A percentile compares a stretch with the other conserved stretches of the same genome.
Conservation (phyloP, 106 monocot species). For the Apostasia ramifera region DNA sequence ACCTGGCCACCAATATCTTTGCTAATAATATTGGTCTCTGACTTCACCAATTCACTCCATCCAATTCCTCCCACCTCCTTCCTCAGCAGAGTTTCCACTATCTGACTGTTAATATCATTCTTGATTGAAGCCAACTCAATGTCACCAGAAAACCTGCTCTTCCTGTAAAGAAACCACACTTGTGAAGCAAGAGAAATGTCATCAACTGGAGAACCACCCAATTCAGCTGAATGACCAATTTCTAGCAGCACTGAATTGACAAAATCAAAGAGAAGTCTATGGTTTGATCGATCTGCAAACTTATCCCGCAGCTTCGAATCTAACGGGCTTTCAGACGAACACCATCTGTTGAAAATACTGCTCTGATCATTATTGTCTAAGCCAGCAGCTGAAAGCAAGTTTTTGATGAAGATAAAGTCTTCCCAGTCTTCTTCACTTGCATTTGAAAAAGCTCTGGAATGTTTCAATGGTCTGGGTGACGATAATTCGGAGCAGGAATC, state of each 20-base stretch:
- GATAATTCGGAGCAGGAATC: slow-evolving; percentile 17
- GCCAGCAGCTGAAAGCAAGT: slow-evolving; percentile 39
- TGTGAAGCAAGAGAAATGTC: slow-evolving; percentile 2
- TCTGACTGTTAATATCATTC: slow-evolving; percentile 6
- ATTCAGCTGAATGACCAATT: slow-evolving; percentile 3
- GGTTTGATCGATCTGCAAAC: slow-evolving; percentile 36
- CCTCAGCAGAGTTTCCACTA: slow-evolving; percentile 31
- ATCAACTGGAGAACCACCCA: background rate
- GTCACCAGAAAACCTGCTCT: slow-evolving; percentile 6
- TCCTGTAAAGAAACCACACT: slow-evolving; percentile 20
- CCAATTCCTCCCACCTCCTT: slow-evolving; percentile 30
- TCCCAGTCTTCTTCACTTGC: slow-evolving; percentile 41
- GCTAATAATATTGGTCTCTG: slow-evolving; percentile 22
- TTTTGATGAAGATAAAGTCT: slow-evolving; percentile 30
- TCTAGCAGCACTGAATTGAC: slow-evolving; percentile 34
- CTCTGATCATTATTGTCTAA: slow-evolving; percentile 19
- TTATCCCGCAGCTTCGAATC: slow-evolving; percentile 36
- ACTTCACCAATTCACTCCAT: slow-evolving; percentile 24
- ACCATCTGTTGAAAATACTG: slow-evolving; percentile 32
- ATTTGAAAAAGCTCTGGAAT: slow-evolving; percentile 19
- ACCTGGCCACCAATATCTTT: slow-evolving; percentile 31
- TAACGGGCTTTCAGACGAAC: slow-evolving; percentile 53
- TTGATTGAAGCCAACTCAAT: background rate
- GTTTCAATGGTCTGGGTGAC: slow-evolving; percentile 17
- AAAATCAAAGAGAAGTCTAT: slow-evolving; percentile 46